These are phyloP conservation scores for Solanum chacoense DNA, from an alignment of 305 asterid species.

Conservation along the genomic window DNA sequence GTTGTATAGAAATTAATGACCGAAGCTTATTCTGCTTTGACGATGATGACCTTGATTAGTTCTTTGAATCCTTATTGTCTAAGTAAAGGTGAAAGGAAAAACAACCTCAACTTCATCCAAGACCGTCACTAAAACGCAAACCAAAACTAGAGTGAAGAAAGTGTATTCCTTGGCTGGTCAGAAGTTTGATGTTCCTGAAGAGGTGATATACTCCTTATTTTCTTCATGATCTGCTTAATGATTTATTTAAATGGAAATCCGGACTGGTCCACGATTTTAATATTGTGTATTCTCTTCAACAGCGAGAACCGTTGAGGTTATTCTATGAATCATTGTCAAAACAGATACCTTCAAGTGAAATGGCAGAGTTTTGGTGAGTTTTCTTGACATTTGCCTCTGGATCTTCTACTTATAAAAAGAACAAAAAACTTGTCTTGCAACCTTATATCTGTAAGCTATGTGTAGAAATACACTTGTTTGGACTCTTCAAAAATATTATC, in stretches of 20 bases:
- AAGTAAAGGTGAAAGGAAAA: constrained; percentile 52
- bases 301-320: constrained; percentile 87
- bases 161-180: constrained; percentile 83
- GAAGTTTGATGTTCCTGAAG: constrained; percentile 81
- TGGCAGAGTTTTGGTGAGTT: constrained; percentile 93
- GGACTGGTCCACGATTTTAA: background rate
- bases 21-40: background rate
- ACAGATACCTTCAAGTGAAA: constrained; percentile 94
- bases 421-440: background rate
- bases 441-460: background rate
- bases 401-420: background rate
- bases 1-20: background rate
- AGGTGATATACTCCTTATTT: constrained; percentile 21
- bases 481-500: background rate
- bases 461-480: background rate
- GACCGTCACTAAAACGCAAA: constrained; percentile 31
- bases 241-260: background rate
- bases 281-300: constrained; percentile 13
- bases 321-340: constrained; percentile 78
- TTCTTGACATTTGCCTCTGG: background rate
- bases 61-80: constrained; percentile 20
- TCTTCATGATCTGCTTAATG: background rate
- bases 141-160: constrained; percentile 66
- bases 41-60: background rate
- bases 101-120: constrained; percentile 43